Percentiles rank a stretch among this genome's conserved stretches.
These are phyloP conservation scores for Ogataea hybrid DNA, from an alignment of 1,139 yeast species.

Conservation along the genomic window DNA sequence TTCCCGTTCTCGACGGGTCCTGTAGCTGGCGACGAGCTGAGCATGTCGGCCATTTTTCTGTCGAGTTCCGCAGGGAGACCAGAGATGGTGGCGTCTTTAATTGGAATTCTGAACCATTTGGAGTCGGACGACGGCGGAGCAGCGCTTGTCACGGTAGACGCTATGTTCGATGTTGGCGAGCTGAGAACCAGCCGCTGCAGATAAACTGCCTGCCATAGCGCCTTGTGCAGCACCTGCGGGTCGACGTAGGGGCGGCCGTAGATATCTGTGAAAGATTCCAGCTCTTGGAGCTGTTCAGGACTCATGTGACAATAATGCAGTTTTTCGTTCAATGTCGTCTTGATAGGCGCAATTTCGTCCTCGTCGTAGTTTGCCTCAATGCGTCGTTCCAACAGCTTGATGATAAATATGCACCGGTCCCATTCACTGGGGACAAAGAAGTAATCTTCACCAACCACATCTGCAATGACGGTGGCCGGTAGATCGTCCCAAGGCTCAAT, in stretches of 20 bases:
- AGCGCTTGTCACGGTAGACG: slow-evolving; percentile 23
- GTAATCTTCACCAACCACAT: no score
- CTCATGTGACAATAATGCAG: slow-evolving; percentile 47
- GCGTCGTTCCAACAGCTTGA: slow-evolving; percentile 38
- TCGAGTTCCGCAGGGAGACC: slow-evolving; percentile 33
- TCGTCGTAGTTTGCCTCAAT: slow-evolving; percentile 20
- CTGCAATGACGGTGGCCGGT: no score
- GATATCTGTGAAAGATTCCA: slow-evolving; percentile 39
- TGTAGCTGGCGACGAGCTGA: slow-evolving; percentile 14
- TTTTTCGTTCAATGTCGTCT: slow-evolving; percentile 37
- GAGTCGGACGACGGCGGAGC: slow-evolving; percentile 26
- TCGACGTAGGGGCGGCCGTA: slow-evolving; percentile 38
- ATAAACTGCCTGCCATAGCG: slow-evolving; percentile 46
- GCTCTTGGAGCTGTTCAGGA: slow-evolving; percentile 41
- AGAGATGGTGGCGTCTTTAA: slow-evolving; percentile 40
- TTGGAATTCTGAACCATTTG: slow-evolving; percentile 38
- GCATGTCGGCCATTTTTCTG: slow-evolving; percentile 15
- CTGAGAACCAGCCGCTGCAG: slow-evolving; percentile 37
- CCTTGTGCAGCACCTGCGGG: slow-evolving; percentile 39
- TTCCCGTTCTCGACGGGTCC: slow-evolving; percentile 21
- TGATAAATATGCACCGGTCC: slow-evolving; percentile 44
- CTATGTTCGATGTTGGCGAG: slow-evolving; percentile 27
- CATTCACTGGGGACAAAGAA: no score
- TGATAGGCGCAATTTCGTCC: slow-evolving; percentile 21
- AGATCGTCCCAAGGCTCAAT: no score